phyloP scores from a whole-genome alignment of 1,284 basidiomycete species.

The Pascua guehoae region DNA sequence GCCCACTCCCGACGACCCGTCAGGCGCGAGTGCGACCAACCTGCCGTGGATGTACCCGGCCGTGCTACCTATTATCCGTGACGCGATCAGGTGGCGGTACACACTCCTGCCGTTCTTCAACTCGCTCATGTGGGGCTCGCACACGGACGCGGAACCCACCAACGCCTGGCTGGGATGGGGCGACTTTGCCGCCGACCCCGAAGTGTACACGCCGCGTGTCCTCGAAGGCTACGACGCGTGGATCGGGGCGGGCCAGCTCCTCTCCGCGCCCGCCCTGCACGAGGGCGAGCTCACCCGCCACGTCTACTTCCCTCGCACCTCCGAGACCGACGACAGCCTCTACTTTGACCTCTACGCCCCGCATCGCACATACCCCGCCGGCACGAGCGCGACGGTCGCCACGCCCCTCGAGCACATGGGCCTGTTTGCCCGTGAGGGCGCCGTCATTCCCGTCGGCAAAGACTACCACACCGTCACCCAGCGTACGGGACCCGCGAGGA shows the following conservation, averaged over 20 bases:
- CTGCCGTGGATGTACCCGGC: constrained; percentile 53
- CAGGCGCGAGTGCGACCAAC: constrained; percentile 46
- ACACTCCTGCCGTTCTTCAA: constrained; percentile 47
- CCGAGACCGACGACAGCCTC: constrained; percentile 23
- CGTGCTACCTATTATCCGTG: constrained; percentile 45
- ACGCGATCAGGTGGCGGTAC: constrained; percentile 50
- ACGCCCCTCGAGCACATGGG: constrained; percentile 50
- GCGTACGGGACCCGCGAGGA: constrained; percentile 33
- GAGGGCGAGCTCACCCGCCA: constrained; percentile 38
- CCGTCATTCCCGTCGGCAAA: constrained; percentile 50
- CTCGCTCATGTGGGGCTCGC: constrained; percentile 50
- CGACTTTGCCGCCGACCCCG: constrained; percentile 46
- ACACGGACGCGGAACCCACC: constrained; percentile 43
- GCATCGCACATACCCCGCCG: constrained; percentile 26
- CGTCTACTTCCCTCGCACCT: constrained; percentile 48
- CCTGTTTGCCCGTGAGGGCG: constrained; percentile 48
- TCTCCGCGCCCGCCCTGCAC: constrained; percentile 45
- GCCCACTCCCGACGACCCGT: constrained; percentile 45
- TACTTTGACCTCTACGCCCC: constrained; percentile 41
- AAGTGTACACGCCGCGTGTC: constrained; percentile 41
- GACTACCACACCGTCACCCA: constrained; percentile 46
- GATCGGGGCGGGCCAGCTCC: constrained; percentile 48
- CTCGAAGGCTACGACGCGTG: constrained; percentile 51
- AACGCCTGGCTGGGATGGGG: constrained; percentile 50
- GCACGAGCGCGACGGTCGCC: constrained; percentile 35